Evolutionary conservation across 2,329 filamentous ascomycete species (phyloP).

Genomic region (Aaosphaeria pasadenensis): DNA sequence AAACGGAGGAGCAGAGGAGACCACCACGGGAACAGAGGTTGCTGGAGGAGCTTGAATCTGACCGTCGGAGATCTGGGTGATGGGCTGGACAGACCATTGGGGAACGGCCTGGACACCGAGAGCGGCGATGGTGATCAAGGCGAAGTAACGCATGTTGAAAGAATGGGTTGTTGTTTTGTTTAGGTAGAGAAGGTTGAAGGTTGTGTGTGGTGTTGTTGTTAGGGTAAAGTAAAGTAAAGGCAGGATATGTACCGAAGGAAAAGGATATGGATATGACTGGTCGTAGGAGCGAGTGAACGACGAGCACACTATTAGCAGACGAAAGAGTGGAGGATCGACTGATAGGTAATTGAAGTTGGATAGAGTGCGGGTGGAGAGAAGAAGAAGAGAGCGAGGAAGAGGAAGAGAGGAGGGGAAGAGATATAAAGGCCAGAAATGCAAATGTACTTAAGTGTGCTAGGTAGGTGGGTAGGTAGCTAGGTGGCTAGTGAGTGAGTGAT

Average conservation of each 20-base stretch:
- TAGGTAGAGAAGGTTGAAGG: neutral
- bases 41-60: slow-evolving; percentile 32
- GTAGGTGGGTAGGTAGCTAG: too few relatives aligned
- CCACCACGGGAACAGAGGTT: neutral
- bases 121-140: slow-evolving; percentile 3
- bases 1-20: slow-evolving; percentile 12
- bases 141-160: slow-evolving; percentile 6
- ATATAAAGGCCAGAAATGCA: neutral
- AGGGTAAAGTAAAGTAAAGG: neutral
- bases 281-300: slow-evolving; percentile 1
- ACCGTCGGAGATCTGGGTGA: slow-evolving; percentile 37
- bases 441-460: too few relatives aligned
- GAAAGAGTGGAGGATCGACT: neutral
- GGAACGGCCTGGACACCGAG: slow-evolving; percentile 1
- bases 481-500: neutral
- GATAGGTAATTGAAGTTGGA: neutral
- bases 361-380: neutral
- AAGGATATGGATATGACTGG: too few relatives aligned
- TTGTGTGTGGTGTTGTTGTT: neutral
- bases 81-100: slow-evolving; percentile 16
- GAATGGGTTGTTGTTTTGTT: neutral
- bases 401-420: neutral
- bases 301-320: neutral
- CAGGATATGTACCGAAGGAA: neutral
- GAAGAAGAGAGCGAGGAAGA: neutral